These are phyloP conservation scores for Dendrobium chrysotoxum DNA, from an alignment of 106 monocot species.

Conservation along the genomic window DNA sequence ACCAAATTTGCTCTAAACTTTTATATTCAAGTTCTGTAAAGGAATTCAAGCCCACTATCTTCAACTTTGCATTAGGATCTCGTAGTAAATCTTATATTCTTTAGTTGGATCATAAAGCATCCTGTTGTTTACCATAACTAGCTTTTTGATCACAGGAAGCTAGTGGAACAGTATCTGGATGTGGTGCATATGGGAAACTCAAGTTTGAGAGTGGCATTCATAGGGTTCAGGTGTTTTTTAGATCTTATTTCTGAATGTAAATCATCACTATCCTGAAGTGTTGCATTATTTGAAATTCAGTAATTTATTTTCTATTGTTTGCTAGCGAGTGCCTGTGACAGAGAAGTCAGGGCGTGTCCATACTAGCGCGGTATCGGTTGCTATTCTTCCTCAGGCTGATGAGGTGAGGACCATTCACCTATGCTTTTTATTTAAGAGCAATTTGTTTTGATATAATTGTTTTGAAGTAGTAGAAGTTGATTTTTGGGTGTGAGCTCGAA, in stretches of 20 bases:
- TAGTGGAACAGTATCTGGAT: slow-evolving; percentile 86
- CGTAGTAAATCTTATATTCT: neutral
- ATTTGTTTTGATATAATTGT: neutral
- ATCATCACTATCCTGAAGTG: neutral
- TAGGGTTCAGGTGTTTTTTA: slow-evolving; percentile 72
- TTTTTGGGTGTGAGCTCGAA: neutral
- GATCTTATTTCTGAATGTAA: neutral
- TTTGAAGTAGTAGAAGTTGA: neutral
- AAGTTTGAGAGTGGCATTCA: slow-evolving; percentile 99
- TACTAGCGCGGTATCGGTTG: slow-evolving; percentile 95
- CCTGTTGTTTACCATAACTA: neutral
- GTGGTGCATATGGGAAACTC: slow-evolving; percentile 72
- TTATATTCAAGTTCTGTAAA: neutral
- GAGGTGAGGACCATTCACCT: slow-evolving; percentile 38
- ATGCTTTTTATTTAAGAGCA: neutral
- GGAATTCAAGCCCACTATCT: neutral
- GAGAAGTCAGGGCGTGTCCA: slow-evolving; percentile 95
- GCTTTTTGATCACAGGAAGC: slow-evolving; percentile 57
- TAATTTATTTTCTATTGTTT: slow-evolving; percentile 12
- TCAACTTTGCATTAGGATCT: neutral
- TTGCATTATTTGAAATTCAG: neutral
- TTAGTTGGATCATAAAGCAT: neutral
- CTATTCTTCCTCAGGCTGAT: slow-evolving; percentile 96
- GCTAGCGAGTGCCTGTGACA: slow-evolving; percentile 86
- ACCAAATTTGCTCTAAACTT: neutral